Percentiles rank a stretch among this genome's conserved stretches.
Conservation (phyloP, 441 rosid genomes). For the Aleurites moluccanus region DNA sequence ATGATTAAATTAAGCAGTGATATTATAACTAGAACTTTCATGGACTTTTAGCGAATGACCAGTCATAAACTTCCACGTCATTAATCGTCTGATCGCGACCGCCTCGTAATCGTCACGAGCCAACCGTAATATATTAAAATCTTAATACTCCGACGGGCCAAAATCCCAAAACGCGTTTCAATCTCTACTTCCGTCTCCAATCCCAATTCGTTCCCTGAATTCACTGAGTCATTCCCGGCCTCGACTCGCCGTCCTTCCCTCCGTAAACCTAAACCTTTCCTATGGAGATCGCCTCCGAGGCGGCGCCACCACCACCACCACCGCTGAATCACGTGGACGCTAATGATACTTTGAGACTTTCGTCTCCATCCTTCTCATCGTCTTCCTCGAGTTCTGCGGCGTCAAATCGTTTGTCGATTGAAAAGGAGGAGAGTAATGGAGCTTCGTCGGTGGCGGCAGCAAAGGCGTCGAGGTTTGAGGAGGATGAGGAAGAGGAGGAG, state of each 20-base stretch:
- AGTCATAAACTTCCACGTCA: constrained; percentile 1
- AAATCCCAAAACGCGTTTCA: constrained; percentile 1
- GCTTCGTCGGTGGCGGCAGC: constrained; percentile 21
- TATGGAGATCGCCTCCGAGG: constrained; percentile 52
- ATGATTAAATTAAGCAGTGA: no score
- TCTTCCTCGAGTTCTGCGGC: constrained; percentile 34
- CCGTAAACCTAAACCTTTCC: not conserved
- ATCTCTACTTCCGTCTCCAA: not conserved
- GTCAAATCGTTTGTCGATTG: constrained; percentile 27
- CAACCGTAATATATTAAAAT: not conserved
- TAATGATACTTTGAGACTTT: constrained; percentile 18
- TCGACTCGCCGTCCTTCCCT: constrained; percentile 10
- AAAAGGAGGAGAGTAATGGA: constrained; percentile 26
- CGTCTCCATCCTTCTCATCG: constrained; percentile 27
- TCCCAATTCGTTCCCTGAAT: constrained; percentile 27
- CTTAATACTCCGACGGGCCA: not conserved
- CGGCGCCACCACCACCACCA: constrained; percentile 6
- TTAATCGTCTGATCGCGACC: not conserved
- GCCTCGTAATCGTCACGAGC: not conserved
- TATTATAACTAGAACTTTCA: no score
- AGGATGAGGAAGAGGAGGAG: constrained; percentile 92
- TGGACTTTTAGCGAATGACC: not conserved
- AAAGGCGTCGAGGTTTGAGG: constrained; percentile 38
- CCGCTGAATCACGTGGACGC: constrained; percentile 20
- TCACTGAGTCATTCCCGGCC: constrained; percentile 27